Evolutionary conservation across 805 yeast genomes (phyloP), one percentile per base, ranked within the genome.

Genomic region (Ogataea pilisensis): DNA sequence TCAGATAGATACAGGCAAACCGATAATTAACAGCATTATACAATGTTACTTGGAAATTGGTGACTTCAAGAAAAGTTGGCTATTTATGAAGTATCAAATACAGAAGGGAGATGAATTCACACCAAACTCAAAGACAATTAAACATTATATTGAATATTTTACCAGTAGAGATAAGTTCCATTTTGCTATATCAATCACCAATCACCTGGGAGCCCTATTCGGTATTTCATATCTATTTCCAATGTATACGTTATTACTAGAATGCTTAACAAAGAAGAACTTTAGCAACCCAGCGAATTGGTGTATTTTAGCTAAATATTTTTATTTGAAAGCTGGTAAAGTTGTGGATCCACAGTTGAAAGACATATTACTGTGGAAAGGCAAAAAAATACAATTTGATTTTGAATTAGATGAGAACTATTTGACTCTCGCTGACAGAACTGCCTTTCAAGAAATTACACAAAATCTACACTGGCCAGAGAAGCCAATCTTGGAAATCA

Each of bases 81-180:
- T 26, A 1, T 40, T 35, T 26, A 30, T 48, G 40, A 11, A n/a
- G 20, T 9, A 30, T 3, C 16, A 38, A 26, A 24, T 36, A 13
- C 19, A 27, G 9, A 17, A 18, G 13, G 24, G 16, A 4, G 26
- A 27, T 8, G 28, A 20, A 8, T 32, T 41, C 29, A 20, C 21
- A 13, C 41, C 44, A 24, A 47, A 47, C 30, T 18, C 37, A 1
- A 38, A 31, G 17, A 45, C 49, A 2, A 29, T 43, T 12, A 43
- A 41, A 20, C 13, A 34, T 8, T 49, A 38, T 27, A 38, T 47
- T 16, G 9, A 18, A 4, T 35, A 43, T 30, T 46, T 40, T 24
- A 18, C 24, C 16, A 17, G 4, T 3, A 33, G 27, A 12, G 31
- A 37, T 12, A 31, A 43, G 27, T 39, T 39, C 13, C 38, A 47